phyloP scores from a whole-genome alignment of 2,329 filamentous ascomycete species.

The Cladophialophora immunda region DNA sequence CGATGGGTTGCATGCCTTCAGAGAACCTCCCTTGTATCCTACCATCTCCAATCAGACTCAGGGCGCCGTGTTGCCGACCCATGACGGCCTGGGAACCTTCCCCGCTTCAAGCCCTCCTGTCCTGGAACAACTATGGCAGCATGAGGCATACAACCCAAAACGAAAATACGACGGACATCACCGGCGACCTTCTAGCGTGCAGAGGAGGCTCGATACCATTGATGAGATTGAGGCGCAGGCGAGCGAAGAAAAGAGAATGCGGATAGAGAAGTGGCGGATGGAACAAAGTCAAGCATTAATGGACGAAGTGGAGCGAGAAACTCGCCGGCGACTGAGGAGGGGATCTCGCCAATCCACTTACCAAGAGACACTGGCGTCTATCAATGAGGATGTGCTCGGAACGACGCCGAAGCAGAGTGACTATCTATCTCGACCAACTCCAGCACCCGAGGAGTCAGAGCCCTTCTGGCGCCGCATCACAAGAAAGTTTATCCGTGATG shows the following conservation, averaged over 20 bases:
- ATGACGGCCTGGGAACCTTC: conserved; percentile 92
- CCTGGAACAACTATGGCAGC: conserved; percentile 87
- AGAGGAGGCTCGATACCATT: conserved; percentile 64
- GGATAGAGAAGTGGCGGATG: conserved; percentile 90
- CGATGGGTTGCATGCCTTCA: conserved; percentile 88
- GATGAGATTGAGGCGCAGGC: conserved; percentile 66
- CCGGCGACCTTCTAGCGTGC: conserved; percentile 65
- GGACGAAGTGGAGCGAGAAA: conserved; percentile 89
- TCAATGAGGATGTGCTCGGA: conserved; percentile 37
- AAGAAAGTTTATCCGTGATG: conserved; percentile 82
- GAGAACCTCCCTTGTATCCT: conserved; percentile 64
- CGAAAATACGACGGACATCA: conserved; percentile 61
- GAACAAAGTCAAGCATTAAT: conserved; percentile 87
- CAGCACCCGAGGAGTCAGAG: conserved; percentile 62
- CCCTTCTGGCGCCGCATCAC: conserved; percentile 84
- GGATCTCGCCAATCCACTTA: conserved; percentile 28
- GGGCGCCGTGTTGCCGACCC: conserved; percentile 80
- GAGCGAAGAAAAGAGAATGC: conserved; percentile 77
- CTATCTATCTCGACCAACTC: conserved; percentile 37
- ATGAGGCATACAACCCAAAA: conserved; percentile 83
- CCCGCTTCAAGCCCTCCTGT: conserved; percentile 68
- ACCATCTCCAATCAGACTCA: conserved; percentile 56
- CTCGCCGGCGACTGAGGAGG: conserved; percentile 68
- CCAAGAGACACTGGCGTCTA: conserved; percentile 29
- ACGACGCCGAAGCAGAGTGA: conserved; percentile 41